These are phyloP conservation scores for Colletotrichum sp. DNA, from an alignment of 2,329 filamentous ascomycete species.

Conservation along the genomic window DNA sequence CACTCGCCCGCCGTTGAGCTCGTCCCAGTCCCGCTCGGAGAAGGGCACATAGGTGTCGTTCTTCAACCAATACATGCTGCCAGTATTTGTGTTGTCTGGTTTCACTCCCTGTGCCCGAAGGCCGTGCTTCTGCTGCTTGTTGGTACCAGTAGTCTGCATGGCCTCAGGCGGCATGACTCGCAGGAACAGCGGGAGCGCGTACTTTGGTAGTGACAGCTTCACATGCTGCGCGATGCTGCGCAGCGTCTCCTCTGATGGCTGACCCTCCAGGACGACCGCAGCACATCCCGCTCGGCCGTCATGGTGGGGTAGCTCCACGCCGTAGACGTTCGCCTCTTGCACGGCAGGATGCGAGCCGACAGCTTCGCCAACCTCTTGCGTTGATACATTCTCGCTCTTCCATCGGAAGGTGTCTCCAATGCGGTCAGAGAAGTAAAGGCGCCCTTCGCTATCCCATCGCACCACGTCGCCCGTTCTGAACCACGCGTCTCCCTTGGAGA, in stretches of 20 bases:
- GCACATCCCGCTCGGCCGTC: slow-evolving; percentile 87
- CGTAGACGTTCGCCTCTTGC: slow-evolving; percentile 85
- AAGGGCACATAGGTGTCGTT: slow-evolving; percentile 73
- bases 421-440: slow-evolving; percentile 81
- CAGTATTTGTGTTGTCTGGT: slow-evolving; percentile 56
- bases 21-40: slow-evolving; percentile 69
- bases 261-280: slow-evolving; percentile 63
- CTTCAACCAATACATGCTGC: slow-evolving; percentile 69
- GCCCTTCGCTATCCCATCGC: slow-evolving; percentile 72
- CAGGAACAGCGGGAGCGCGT: slow-evolving; percentile 80
- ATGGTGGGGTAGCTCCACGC: slow-evolving; percentile 78
- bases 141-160: slow-evolving; percentile 78
- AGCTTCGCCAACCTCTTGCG: slow-evolving; percentile 79
- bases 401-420: slow-evolving; percentile 81
- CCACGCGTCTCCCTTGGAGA: slow-evolving; percentile 78
- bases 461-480: slow-evolving; percentile 87
- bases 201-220: slow-evolving; percentile 66
- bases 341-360: slow-evolving; percentile 71
- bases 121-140: slow-evolving; percentile 85
- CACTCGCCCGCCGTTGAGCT: slow-evolving; percentile 69
- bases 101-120: slow-evolving; percentile 78
- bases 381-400: slow-evolving; percentile 86
- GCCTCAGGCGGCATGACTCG: slow-evolving; percentile 63
- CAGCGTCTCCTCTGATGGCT: slow-evolving; percentile 51
- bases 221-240: slow-evolving; percentile 67